Evolutionary conservation across 148 eudicot species (phyloP).

Genomic region (Amaranthus hypochondriacus): DNA sequence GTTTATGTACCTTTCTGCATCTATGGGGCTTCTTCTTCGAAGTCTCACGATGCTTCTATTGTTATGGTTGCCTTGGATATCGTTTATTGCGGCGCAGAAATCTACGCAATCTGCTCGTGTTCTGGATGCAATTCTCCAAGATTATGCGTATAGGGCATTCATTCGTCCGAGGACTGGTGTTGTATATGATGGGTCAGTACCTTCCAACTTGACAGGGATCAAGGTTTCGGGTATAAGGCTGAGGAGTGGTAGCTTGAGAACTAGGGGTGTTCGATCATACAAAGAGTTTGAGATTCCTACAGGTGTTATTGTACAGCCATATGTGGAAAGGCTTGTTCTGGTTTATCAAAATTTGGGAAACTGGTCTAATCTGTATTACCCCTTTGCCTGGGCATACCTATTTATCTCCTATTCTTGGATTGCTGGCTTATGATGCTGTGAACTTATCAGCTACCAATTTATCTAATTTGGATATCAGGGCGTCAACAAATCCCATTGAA

Average conservation of each 20-base stretch:
- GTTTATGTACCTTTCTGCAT: conserved; percentile 11
- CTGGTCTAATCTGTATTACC: conserved; percentile 57
- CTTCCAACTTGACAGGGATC: conserved; percentile 72
- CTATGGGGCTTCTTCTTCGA: conserved; percentile 38
- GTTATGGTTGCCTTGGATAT: conserved; percentile 33
- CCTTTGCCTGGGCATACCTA: conserved; percentile 49
- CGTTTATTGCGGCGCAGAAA: conserved; percentile 38
- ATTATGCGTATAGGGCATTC: conserved; percentile 65
- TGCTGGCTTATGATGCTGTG: conserved; percentile 73
- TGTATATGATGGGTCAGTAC: conserved; percentile 45
- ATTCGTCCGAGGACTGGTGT: conserved; percentile 61
- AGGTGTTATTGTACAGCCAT: conserved; percentile 54
- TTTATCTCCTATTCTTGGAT: conserved; percentile 73
- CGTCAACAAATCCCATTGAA: conserved; percentile 47
- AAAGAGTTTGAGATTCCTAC: conserved; percentile 62
- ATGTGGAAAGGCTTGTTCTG: conserved; percentile 68
- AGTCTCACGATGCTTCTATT: conserved; percentile 41
- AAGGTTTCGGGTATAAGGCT: conserved; percentile 65
- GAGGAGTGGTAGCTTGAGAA: conserved; percentile 69
- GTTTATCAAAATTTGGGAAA: conserved; percentile 85
- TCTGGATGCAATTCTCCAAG: conserved; percentile 74
- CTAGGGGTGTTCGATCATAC: conserved; percentile 43
- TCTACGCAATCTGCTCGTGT: conserved; percentile 31
- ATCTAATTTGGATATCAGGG: conserved; percentile 46
- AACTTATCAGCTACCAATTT: conserved; percentile 50